Base-by-base conservation (phyloP, 129 eudicot species). In the Arctium minus region DNA sequence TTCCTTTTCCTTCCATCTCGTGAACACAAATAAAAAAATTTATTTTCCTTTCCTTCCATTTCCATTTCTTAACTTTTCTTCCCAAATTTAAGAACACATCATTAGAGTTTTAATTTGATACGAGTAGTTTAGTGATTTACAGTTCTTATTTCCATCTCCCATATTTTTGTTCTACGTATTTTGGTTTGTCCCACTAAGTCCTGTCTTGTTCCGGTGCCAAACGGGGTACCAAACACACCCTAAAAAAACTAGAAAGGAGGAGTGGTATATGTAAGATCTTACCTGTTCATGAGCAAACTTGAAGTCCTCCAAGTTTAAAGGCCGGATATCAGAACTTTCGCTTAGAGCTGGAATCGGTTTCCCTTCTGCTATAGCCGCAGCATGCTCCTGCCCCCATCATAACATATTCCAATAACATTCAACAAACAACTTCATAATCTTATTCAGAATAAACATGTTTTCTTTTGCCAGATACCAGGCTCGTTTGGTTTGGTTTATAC, bases 231-330 rank as follows among this genome's bases (percentile, higher is more conserved):
- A 15, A 56, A 13, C 8, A 1, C 6, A 17, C 65, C 27, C 65
- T 17, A 50, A 11, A 15, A 50, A 50, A 50, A 50, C 5, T 53
- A 15, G 22, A 56, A 56, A 6, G 29, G 8, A 56, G 27, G 27
- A 82, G 29, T 35, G 27, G 33, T 9, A 50, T 5, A 32, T 33
- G 75, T 53, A 56, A 56, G 53, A 10, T 44, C 80, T 84, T 81
- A 92, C 98, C 92, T 81, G 92, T 69, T 95, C 97, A 72, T 92
- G 98, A 60, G 98, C 97, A 77, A 73, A 81, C 77, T 81, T 95
- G 73, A 95, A 95, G 87, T 95, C 98, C 2, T 90, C 97, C 84
- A 90, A 84, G 53, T 90, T 88, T 38, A 95, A 74, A 74, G 99
- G 86, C 79, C 98, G 92, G 33, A 95, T 90, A 79, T 95, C 99